Percentiles rank a stretch among this genome's conserved stretches.
These are phyloP conservation scores for Chrysoporthe cubensis DNA, from an alignment of 2,329 filamentous ascomycete genomes.

Conservation along the genomic window DNA sequence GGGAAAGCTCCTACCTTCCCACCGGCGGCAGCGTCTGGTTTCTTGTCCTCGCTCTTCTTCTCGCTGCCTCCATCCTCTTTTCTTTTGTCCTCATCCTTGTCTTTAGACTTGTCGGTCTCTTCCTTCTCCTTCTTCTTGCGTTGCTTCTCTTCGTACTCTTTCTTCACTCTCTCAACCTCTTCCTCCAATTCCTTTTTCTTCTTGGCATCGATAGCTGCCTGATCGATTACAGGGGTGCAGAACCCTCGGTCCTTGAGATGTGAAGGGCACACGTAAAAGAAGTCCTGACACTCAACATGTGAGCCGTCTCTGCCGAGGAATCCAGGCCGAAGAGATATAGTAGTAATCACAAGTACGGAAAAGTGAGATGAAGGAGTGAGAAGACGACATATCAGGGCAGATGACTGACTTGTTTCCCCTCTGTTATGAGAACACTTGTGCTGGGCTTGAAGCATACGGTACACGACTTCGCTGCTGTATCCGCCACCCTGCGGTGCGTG, in stretches of 20 bases:
- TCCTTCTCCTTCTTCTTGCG: conserved; percentile 71
- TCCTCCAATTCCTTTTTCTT: conserved; percentile 68
- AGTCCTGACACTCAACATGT: conserved; percentile 57
- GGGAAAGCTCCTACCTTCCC: conserved; percentile 34
- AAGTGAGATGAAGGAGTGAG: background rate
- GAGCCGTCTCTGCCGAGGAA: conserved; percentile 11
- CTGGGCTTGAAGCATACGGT: conserved; percentile 91
- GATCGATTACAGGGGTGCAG: conserved; percentile 74
- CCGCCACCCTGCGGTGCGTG: conserved; percentile 83
- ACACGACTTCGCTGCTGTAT: conserved; percentile 81
- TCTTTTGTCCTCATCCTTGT: conserved; percentile 51
- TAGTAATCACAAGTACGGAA: background rate
- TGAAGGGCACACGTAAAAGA: conserved; percentile 85
- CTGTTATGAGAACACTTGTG: conserved; percentile 83
- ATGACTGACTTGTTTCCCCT: conserved; percentile 76
- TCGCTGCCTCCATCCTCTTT: conserved; percentile 43
- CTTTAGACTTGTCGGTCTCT: conserved; percentile 58
- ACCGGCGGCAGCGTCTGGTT: conserved; percentile 38
- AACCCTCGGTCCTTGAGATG: conserved; percentile 87
- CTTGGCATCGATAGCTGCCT: conserved; percentile 65
- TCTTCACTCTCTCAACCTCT: conserved; percentile 68
- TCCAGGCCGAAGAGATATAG: too few species aligned
- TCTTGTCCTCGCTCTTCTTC: conserved; percentile 44
- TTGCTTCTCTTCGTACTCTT: conserved; percentile 77
- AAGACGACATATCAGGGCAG: background rate